Base-by-base conservation (phyloP, 2,329 filamentous ascomycete species). In the Blastomyces emzantsi region DNA sequence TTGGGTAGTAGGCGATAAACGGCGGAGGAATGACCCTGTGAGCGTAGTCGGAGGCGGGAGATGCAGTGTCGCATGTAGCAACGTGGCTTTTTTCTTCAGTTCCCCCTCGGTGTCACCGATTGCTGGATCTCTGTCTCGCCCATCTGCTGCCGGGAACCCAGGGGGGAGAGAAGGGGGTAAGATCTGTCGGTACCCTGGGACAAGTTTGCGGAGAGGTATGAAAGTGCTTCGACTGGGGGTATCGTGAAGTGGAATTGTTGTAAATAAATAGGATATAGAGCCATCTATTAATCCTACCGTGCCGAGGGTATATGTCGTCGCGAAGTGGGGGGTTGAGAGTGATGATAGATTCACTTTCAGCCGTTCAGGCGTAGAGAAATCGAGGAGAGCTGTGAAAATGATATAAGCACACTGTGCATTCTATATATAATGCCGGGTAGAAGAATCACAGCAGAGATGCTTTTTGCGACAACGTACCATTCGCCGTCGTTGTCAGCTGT, bases 211-310 rank as follows among this genome's bases (percentile, higher is more conserved):
- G 11, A 99, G 80, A 17, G 91, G 86, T 47, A 97, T 87, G 28
- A 84, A 80, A 58, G 87, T 86, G 69, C 90, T 96, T 75, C 86
- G 84, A 75, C 81, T 91, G 67, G 78, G 77, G 25, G 84, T 78
- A 61, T 87, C 81, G 49, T 81, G 79, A 63, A 97, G 83, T 15
- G 91, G 87, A 9, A 94, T 82, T 2, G 91, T 96, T 59, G 92
- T 95, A 80, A 96, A 97, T 62, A 99, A 85, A 77, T 97, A 99
- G 17, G 92, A 96, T 64, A 99, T 85, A n/a, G 92, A 96, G 74
- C 94, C 94, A 78, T 97, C 93, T 61, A 99, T 92, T 45, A 96
- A 83, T 65, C 93, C 94, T 19, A 95, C 84, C 52, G 88, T 95
- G 65, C 92, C 91, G 55, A 99, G 85, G 52, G 90, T 89, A 77